phyloP scores from a whole-genome alignment of 2,329 filamentous ascomycete genomes.

The Pseudogymnoascus sp. region DNA sequence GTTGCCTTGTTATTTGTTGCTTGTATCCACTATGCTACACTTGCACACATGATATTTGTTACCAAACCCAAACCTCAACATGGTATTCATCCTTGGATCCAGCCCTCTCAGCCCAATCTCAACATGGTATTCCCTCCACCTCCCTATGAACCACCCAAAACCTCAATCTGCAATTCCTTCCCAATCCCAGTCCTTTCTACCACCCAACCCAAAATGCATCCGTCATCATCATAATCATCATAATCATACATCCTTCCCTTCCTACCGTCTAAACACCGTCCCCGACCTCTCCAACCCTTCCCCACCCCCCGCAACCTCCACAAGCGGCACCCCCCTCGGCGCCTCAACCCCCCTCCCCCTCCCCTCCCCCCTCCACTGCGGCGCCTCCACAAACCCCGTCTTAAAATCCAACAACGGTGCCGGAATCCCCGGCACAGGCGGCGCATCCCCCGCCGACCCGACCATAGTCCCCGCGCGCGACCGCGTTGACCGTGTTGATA shows the following conservation, averaged over 20 bases:
- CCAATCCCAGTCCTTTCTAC: not conserved
- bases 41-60: not conserved
- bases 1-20: not conserved
- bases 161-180: not conserved
- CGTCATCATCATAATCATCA: not conserved
- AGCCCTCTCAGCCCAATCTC: not conserved
- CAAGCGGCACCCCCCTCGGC: conserved; percentile 35
- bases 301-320: conserved; percentile 33
- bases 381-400: conserved; percentile 54
- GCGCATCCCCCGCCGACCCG: not conserved
- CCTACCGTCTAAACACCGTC: not conserved
- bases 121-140: not conserved
- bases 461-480: not conserved
- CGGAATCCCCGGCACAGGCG: conserved; percentile 5
- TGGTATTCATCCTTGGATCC: not conserved
- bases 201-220: not conserved
- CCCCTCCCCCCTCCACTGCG: conserved; percentile 45
- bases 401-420: conserved; percentile 52
- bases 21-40: not conserved
- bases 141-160: not conserved
- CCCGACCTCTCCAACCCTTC: not conserved
- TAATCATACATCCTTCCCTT: not conserved
- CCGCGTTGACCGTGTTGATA: not conserved
- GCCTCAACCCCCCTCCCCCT: conserved; percentile 41
- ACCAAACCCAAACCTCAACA: not conserved